Percentiles rank a stretch among this genome's conserved stretches.
phyloP scores from a whole-genome alignment of 78 protist species.

The Cavenderia fasciculata region DNA sequence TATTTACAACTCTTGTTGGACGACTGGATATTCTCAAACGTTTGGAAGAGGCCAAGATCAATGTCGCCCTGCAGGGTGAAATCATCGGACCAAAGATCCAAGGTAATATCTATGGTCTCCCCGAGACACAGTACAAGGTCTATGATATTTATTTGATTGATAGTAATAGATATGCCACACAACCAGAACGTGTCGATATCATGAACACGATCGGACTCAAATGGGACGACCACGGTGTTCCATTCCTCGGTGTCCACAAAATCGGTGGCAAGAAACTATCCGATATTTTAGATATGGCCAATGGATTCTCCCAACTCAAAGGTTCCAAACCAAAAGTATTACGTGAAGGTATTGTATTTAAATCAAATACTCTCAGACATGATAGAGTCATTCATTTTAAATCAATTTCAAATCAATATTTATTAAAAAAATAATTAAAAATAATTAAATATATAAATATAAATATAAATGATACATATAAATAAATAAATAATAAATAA shows the following conservation, averaged over 20 bases:
- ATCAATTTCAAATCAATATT: slow-evolving; percentile 78
- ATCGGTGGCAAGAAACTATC: background rate
- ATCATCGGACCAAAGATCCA: slow-evolving; percentile 82
- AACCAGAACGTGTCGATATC: slow-evolving; percentile 42
- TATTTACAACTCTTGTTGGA: background rate
- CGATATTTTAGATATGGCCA: slow-evolving; percentile 51
- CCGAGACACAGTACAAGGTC: background rate
- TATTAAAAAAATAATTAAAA: slow-evolving; percentile 54
- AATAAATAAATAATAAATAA: too few species aligned
- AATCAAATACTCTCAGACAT: slow-evolving; percentile 17
- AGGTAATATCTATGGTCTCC: slow-evolving; percentile 64
- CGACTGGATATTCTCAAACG: slow-evolving; percentile 11
- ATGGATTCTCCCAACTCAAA: slow-evolving; percentile 73
- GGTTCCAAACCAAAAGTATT: slow-evolving; percentile 35
- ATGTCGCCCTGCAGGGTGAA: slow-evolving; percentile 85
- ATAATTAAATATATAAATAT: too few species aligned
- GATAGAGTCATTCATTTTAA: slow-evolving; percentile 20
- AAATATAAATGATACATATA: too few species aligned
- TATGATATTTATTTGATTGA: slow-evolving; percentile 70
- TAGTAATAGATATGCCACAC: slow-evolving; percentile 40
- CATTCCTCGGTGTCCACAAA: background rate
- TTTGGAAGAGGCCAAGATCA: background rate
- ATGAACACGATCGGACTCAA: slow-evolving; percentile 7
- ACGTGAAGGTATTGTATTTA: slow-evolving; percentile 87
- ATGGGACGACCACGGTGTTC: slow-evolving; percentile 49